Evolutionary conservation across 2,329 filamentous ascomycete species (phyloP), one percentile per base, ranked within the genome.

Genomic region (Aspergillus piperis): DNA sequence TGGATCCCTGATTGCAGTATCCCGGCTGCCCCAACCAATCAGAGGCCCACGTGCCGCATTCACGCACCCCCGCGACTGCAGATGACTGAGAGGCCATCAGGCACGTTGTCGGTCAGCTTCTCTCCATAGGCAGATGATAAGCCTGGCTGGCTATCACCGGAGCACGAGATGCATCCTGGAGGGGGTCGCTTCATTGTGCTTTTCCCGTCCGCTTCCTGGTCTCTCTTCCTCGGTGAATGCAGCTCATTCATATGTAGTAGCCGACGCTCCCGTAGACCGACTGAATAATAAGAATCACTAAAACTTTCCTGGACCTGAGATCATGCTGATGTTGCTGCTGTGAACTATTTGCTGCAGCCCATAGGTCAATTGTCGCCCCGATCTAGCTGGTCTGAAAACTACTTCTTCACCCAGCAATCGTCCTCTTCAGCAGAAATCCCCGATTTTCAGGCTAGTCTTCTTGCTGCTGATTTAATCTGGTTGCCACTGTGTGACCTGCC

Each of bases 21-120:
- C 47, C 56, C 39, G 38, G 25, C 10, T 5, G 13, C 52, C 42
- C 54, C 32, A 55, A 48, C 62, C 57, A 65, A 63, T 62, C 61
- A 66, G 55, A 49, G 36, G 27, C 41, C 63, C 66, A 68, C 66
- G 66, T 68, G 66, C 59, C 11, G 23, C 13, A 25, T n/a, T 49
- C 15, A 25, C 39, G 21, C 64, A 62, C 60, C 61, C 65, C 62
- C 64, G 59, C 58, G 54, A 51, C 49, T 58, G 61, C 55, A 58
- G 58, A 54, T 63, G 64, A 62, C 59, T 38, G 54, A 23, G 54
- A 54, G 59, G 55, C 57, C 51, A 27, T 39, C 42, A 59, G 47
- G 62, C 66, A 68, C 66, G 66, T 66, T 66, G 59, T 48, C 61
- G 59, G 54, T 64, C 63, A 66, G 58, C 44, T 50, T 59, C 17